phyloP scores from a whole-genome alignment of 2,329 filamentous ascomycete genomes.

The Penicillium sp. region DNA sequence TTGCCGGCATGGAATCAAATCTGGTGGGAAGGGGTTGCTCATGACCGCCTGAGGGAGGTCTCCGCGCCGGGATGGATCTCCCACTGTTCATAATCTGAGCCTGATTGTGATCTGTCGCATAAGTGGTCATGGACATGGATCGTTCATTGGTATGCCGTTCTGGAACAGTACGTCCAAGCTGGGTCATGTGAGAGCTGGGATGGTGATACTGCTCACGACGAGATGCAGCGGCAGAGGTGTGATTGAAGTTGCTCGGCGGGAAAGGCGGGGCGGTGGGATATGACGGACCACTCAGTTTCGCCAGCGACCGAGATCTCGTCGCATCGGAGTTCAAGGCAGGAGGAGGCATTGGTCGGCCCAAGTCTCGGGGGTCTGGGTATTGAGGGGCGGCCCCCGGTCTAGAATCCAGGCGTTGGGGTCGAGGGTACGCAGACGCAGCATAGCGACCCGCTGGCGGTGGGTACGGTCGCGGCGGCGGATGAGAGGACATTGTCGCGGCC shows the following conservation, averaged over 20 bases:
- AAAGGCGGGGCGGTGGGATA: conserved; percentile 54
- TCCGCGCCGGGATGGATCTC: conserved; percentile 78
- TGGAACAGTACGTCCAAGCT: conserved; percentile 86
- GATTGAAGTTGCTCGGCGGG: conserved; percentile 60
- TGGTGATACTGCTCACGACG: conserved; percentile 73
- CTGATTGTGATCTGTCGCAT: conserved; percentile 72
- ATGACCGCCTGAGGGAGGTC: conserved; percentile 54
- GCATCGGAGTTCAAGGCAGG: conserved; percentile 79
- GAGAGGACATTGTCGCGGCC: conserved; percentile 38
- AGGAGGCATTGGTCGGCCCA: conserved; percentile 58
- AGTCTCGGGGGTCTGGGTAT: conserved; percentile 60
- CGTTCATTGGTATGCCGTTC: conserved; percentile 91
- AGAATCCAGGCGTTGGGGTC: conserved; percentile 68
- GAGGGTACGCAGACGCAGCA: conserved; percentile 72
- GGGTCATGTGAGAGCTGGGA: conserved; percentile 68
- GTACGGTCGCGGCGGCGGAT: conserved; percentile 60
- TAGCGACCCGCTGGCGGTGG: conserved; percentile 54
- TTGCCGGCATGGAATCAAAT: conserved; percentile 50
- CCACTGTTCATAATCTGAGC: conserved; percentile 83
- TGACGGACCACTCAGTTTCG: conserved; percentile 69
- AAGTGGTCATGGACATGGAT: conserved; percentile 92
- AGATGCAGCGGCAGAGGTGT: conserved; percentile 70
- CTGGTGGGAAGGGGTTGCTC: conserved; percentile 30
- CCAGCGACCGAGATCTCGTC: conserved; percentile 91
- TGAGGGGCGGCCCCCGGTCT: conserved; percentile 51